Conservation (phyloP, 768 basidiomycete species). For the Postia placenta region DNA sequence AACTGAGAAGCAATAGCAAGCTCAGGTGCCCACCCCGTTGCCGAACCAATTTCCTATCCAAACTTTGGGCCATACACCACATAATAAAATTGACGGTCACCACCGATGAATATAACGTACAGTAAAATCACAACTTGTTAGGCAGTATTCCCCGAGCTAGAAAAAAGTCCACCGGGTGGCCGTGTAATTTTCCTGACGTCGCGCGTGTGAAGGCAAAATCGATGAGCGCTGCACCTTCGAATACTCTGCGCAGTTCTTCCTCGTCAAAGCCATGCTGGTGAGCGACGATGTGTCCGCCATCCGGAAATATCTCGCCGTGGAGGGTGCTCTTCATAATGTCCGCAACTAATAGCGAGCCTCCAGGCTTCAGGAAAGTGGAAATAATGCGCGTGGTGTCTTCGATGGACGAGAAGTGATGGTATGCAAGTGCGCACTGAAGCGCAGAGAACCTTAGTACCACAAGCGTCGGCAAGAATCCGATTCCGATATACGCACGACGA, state of each 20-base stretch:
- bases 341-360: constrained; percentile 52
- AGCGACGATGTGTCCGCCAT: constrained; percentile 40
- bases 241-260: constrained; percentile 40
- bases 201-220: constrained; percentile 33
- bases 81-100: too few species aligned
- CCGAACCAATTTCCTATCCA: too few species aligned
- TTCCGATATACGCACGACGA: constrained; percentile 50
- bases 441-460: not conserved
- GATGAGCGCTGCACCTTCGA: constrained; percentile 46
- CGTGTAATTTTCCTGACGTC: constrained; percentile 22
- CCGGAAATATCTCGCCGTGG: constrained; percentile 30
- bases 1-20: too few species aligned
- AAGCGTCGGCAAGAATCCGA: not conserved
- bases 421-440: constrained; percentile 53
- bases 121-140: too few species aligned
- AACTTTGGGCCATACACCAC: too few species aligned
- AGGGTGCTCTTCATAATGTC: constrained; percentile 35
- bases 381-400: constrained; percentile 45
- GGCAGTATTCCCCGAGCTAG: constrained; percentile 36
- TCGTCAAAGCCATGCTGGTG: constrained; percentile 50
- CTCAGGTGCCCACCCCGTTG: too few species aligned
- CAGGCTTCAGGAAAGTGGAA: constrained; percentile 50
- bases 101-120: too few species aligned
- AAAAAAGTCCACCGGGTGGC: constrained; percentile 39
- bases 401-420: constrained; percentile 57